These are phyloP conservation scores for Chrysanthemum makinoi DNA, from an alignment of 129 eudicot species.

Conservation along the genomic window DNA sequence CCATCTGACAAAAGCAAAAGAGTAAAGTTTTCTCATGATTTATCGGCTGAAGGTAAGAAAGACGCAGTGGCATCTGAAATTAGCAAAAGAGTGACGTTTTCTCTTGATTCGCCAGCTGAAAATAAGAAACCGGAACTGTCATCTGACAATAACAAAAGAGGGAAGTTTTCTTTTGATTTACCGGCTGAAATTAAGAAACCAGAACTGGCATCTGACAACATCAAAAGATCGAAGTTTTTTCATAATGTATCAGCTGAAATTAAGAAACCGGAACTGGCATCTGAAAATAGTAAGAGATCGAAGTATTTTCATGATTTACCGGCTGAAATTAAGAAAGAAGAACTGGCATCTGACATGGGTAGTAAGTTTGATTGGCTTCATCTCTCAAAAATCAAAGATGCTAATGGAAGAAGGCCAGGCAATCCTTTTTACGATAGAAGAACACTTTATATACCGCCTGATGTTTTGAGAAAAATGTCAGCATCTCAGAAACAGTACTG, in stretches of 20 bases:
- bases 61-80: conserved; percentile 29
- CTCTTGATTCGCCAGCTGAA: conserved; percentile 18
- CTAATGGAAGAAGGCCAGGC: conserved; percentile 72
- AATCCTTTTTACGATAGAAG: conserved; percentile 70
- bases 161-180: conserved; percentile 37
- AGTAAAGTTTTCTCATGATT: conserved; percentile 40
- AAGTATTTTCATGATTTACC: conserved; percentile 38
- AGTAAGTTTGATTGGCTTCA: conserved; percentile 94
- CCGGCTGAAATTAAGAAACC: conserved; percentile 22
- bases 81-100: conserved; percentile 52
- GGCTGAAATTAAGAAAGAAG: conserved; percentile 27
- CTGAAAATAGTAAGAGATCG: conserved; percentile 34
- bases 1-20: conserved; percentile 47
- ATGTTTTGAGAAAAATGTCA: conserved; percentile 73
- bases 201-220: conserved; percentile 11
- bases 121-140: conserved; percentile 22
- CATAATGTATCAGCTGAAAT: conserved; percentile 25
- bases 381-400: conserved; percentile 82
- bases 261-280: conserved; percentile 9
- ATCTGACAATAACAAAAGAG: conserved; percentile 37
- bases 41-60: neutral
- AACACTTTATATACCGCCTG: conserved; percentile 87
- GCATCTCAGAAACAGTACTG: conserved; percentile 98
- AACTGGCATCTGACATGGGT: conserved; percentile 41
- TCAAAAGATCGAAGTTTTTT: conserved; percentile 40